These are phyloP conservation scores for Pythium aristosporum DNA, from an alignment of 352 stramenopile genomes.

Conservation along the genomic window DNA sequence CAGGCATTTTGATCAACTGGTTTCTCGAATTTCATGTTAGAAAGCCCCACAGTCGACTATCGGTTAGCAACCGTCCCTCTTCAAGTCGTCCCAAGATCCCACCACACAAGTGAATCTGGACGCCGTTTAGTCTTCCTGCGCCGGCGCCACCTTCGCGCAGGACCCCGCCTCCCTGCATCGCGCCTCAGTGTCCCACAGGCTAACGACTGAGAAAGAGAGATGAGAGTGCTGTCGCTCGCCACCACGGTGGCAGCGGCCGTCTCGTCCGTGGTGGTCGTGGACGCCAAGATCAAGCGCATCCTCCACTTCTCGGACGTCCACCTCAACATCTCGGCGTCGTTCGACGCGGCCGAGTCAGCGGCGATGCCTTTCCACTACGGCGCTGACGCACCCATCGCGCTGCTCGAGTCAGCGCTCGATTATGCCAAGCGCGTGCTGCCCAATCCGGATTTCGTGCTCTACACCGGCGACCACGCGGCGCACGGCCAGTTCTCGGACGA, in stretches of 20 bases:
- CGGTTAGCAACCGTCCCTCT: no score
- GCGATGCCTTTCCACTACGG: conserved; percentile 48
- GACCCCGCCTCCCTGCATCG: neutral
- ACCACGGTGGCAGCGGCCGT: neutral
- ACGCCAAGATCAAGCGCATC: conserved; percentile 42
- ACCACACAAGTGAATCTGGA: no score
- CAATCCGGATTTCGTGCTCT: conserved; percentile 71
- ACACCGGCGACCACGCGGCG: conserved; percentile 75
- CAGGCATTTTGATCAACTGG: conserved; percentile 9
- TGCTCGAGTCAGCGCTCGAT: conserved; percentile 69
- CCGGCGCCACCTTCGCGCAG: neutral
- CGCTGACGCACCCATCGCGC: conserved; percentile 45
- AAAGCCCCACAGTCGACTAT: no score
- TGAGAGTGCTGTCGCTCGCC: conserved; percentile 13
- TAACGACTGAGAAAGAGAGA: neutral
- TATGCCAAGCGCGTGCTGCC: conserved; percentile 59
- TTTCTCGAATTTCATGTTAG: no score
- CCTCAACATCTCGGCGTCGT: conserved; percentile 66
- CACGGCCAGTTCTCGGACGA: conserved; percentile 63
- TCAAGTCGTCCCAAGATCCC: no score
- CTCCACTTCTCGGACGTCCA: conserved; percentile 87
- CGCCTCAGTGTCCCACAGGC: no score
- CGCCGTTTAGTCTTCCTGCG: no score
- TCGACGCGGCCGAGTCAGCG: conserved; percentile 36
- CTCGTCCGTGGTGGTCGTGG: neutral